Conservation (phyloP, 2,329 filamentous ascomycete species). For the Diplocarpon mali region DNA sequence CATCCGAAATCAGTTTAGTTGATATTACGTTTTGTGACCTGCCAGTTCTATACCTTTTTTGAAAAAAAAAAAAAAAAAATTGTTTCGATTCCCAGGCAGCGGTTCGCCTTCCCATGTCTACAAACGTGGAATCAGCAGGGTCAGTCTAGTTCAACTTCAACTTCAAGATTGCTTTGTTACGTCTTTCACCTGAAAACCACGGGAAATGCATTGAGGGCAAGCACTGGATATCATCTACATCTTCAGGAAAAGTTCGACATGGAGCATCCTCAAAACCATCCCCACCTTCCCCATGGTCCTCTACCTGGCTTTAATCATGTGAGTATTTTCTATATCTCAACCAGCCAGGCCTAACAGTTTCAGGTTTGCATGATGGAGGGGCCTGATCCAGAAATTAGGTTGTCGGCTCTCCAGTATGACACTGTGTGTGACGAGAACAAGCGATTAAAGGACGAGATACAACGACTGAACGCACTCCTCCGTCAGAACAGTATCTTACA, state of each 20-base stretch:
- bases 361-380: conserved; percentile 16
- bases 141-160: no score
- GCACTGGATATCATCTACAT: no score
- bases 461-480: conserved; percentile 6
- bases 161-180: no score
- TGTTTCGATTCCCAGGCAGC: no score
- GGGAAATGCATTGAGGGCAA: no score
- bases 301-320: conserved; percentile 5
- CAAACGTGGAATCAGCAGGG: no score
- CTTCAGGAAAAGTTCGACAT: not conserved
- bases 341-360: not conserved
- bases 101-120: no score
- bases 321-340: not conserved
- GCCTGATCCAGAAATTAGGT: conserved; percentile 6
- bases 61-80: no score
- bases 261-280: not conserved
- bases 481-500: conserved; percentile 6
- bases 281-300: not conserved
- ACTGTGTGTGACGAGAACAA: conserved; percentile 8
- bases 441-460: conserved; percentile 6
- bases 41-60: no score
- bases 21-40: no score
- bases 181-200: no score
- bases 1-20: no score
- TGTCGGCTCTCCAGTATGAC: conserved; percentile 5